Conservation (phyloP, 768 basidiomycete species). For the Jaapia argillacea region DNA sequence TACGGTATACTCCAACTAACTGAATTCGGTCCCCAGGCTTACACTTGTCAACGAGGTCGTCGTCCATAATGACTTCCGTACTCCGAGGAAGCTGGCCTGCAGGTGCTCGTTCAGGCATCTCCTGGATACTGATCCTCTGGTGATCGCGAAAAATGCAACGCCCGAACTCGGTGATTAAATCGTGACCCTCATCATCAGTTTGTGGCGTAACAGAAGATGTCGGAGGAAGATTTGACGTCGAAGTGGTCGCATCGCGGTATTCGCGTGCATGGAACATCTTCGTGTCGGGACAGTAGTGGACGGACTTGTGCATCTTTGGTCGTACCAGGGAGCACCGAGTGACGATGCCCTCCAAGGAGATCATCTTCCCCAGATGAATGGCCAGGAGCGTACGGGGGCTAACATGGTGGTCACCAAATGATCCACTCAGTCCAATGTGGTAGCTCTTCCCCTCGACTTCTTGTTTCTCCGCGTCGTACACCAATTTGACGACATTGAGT, state of each 20-base stretch:
- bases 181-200: constrained; percentile 82
- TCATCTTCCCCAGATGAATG: constrained; percentile 89
- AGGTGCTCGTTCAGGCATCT: constrained; percentile 98
- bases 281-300: constrained; percentile 92
- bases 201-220: constrained; percentile 83
- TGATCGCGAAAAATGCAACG: constrained; percentile 90
- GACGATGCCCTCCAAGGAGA: constrained; percentile 95
- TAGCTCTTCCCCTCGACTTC: constrained; percentile 72
- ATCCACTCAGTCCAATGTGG: constrained; percentile 87
- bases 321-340: constrained; percentile 96
- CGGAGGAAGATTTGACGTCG: constrained; percentile 78
- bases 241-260: constrained; percentile 89
- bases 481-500: constrained; percentile 55
- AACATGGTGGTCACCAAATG: constrained; percentile 97
- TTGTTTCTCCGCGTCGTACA: constrained; percentile 75
- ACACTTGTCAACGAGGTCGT: constrained; percentile 93
- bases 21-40: constrained; percentile 98
- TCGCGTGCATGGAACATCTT: constrained; percentile 74
- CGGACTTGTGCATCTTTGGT: constrained; percentile 95
- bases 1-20: constrained; percentile 90
- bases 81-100: constrained; percentile 94
- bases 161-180: constrained; percentile 88
- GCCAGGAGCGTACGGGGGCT: constrained; percentile 88
- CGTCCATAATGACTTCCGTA: constrained; percentile 92
- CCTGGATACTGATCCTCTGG: constrained; percentile 96